Evolutionary conservation across 352 stramenopile species (phyloP), one percentile per base, ranked within the genome.

Genomic region (Phytophthora agathidicida): DNA sequence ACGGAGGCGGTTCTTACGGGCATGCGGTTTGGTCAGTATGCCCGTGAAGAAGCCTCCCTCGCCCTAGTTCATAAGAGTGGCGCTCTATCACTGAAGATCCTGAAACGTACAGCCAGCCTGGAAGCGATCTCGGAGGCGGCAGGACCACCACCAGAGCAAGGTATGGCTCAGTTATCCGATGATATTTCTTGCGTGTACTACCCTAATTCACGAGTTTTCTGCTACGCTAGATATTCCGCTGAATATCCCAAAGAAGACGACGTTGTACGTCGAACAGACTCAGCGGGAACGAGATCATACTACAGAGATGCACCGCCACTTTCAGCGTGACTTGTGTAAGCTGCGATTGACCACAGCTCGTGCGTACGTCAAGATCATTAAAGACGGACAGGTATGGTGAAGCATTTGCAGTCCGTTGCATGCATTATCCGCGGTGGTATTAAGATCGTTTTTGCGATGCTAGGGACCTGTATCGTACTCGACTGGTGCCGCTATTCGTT

Each of bases 211-310:
- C 16, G 16, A 2, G 10, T 28, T 30, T 43, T 42, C 14, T 26
- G 24, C 36, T 7, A 7, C n/a, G 5, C 3, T 37, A 84, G 91
- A 98, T 37, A 96, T 97, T 19, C 89, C 89, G 4, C 76, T 98
- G 16, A 92, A 96, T 32, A 92, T 98, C 23, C 91, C 91, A 0
- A 97, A 97, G 72, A 98, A 97, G 46, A 98, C 92, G n/a, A 96
- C 96, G 28, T 59, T 98, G 41, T 98, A 96, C 60, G 89, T 98
- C 20, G 92, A 98, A 56, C 89, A 97, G 59, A 96, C 91, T 13
- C 87, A 97, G 55, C 83, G 92, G 7, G 91, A 97, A 58, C 80
- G 89, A 22, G 85, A 97, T 43, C 82, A 96, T 45, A 88, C 88
- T 5, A 88, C 71, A 10, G 92, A 97, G 58, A 98, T 98, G 80